A percentile compares a stretch with the other conserved stretches of the same genome.
phyloP scores from a whole-genome alignment of 2,329 filamentous ascomycete genomes.

The Colletotrichum sp. region DNA sequence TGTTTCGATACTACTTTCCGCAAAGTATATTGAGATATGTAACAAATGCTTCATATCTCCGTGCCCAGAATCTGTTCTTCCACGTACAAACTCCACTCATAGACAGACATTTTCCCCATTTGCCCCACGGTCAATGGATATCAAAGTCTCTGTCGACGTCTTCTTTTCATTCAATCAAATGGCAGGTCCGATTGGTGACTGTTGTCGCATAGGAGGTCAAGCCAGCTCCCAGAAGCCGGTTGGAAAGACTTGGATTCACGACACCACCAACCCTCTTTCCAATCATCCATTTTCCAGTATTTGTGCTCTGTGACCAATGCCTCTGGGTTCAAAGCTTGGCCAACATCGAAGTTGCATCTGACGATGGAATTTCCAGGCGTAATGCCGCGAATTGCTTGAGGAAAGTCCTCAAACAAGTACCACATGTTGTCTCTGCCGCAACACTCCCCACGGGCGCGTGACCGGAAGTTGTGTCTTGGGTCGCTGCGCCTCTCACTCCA shows the following conservation, averaged over 20 bases:
- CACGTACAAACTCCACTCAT: neutral
- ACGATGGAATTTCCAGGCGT: neutral
- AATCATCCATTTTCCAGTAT: neutral
- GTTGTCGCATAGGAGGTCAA: neutral
- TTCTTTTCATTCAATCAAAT: fast-evolving
- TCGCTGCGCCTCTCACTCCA: neutral
- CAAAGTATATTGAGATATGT: too few species aligned
- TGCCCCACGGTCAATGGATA: neutral
- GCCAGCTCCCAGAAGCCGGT: neutral
- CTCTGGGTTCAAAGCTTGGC: neutral
- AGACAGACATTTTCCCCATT: too few species aligned
- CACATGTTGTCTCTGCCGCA: neutral
- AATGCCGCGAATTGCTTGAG: neutral
- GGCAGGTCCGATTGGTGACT: neutral
- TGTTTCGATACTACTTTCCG: neutral
- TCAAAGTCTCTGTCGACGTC: neutral
- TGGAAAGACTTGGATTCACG: neutral
- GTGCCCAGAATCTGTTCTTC: neutral
- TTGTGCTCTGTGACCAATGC: neutral
- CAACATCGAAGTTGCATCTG: neutral
- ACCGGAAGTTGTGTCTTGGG: neutral
- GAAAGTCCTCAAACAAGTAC: neutral
- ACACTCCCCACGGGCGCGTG: neutral
- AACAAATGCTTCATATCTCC: neutral
- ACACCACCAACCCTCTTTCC: neutral